Evolutionary conservation across 257 asterid genomes (phyloP), one percentile per base, ranked within the genome.

Genomic region (Capsicum rhomboideum): DNA sequence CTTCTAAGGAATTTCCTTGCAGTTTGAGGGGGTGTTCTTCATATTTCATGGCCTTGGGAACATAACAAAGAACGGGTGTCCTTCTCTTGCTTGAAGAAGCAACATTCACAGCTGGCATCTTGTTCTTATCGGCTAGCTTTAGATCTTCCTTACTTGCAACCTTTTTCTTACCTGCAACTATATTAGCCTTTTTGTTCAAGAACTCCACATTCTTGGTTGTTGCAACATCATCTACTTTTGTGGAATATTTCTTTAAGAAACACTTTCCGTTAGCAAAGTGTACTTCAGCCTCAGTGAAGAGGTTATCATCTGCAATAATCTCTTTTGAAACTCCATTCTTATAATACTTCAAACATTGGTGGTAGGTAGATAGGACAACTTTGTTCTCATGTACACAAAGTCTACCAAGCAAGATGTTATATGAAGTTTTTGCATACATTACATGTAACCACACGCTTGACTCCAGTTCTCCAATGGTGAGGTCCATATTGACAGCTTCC

Each of bases 101-200:
- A 23, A 14, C 1, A 59, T 23, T 23, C 8, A 10, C 0, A 0
- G 21, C 10, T 21, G 18, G 34, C 6, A 4, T 14, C 68, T 59
- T 23, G 2, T 59, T 11, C 8, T 2, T 29, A 21, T 59, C 23
- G 31, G 17, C 17, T 0, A 10, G 34, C 8, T 21, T 12, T 23
- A 2, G 3, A 23, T 21, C 34, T 59, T 11, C 16, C 9, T 59
- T 59, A 28, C 1, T 61, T 11, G 37, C 34, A 28, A 11, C 69
- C 20, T 20, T 20, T 7, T 1, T 0, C 10, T 8, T 55, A 8
- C 6, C n/a, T 3, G 18, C 2, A 18, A 1, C n/a, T n/a, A 4
- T 0, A 7, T 54, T 20, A 56, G 28, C 64, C 64, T 20, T 20
- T 26, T 56, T 56, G 10, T n/a, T n/a, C n/a, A n/a, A n/a, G n/a